Evolutionary conservation across 2,329 filamentous ascomycete genomes (phyloP), one percentile per base, ranked within the genome.

Genomic region (Penicillium oxalicum): DNA sequence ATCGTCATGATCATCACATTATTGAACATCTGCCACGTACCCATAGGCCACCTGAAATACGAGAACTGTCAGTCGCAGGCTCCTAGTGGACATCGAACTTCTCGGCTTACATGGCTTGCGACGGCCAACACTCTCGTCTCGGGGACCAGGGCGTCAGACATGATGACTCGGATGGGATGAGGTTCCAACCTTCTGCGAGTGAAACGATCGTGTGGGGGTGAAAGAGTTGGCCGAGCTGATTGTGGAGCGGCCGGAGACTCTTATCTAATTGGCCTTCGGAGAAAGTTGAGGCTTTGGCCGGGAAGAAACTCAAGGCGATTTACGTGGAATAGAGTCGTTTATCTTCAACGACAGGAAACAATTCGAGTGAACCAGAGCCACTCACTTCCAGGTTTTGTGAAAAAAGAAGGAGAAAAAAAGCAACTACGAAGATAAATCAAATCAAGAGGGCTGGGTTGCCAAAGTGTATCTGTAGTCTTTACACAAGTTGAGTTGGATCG

Each of bases 71-170:
- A 9, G 33, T 11, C 11, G 25, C 11, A 9, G 9, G 24, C 26
- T 6, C 11, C 4, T 24, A 24, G 24, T 11, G 9, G 1, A 42
- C 13, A 5, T 4, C 11, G 29, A 7, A 32, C 29, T 32, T 32
- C 11, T 7, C 29, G 11, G 53, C 63, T 53, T 86, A 96, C 91
- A 91, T 96, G 91, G 72, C 91, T 96, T 67, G 91, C 90, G 61
- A 96, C 81, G 50, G 91, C 90, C 65, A 96, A 78, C 53, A 96
- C 89, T 61, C 77, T 74, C 44, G 81, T 84, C 58, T 84, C 81
- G 25, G 81, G 80, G 42, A 82, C 72, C 47, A 71, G 60, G 40
- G 59, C 59, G 51, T 74, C 71, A 9, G 61, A 60, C 63, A 69
- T 70, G 47, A 43, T 54, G 52, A 34, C 48, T 25, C 40, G 43